Evolutionary conservation across 2,329 filamentous ascomycete genomes (phyloP).

Genomic region (Macroventuria anomochaeta): DNA sequence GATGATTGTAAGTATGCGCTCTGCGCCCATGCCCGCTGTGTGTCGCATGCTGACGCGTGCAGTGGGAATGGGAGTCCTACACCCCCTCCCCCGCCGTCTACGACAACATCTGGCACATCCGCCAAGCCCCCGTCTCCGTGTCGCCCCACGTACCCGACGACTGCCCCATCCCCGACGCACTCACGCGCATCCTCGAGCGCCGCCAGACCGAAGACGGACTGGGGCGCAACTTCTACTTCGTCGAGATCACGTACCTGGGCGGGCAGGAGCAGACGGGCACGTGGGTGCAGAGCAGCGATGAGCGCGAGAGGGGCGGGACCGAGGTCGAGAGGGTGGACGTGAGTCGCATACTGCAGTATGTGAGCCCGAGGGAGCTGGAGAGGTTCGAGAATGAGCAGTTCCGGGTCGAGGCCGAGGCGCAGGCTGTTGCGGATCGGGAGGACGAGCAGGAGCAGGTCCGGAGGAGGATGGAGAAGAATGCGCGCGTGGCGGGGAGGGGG

Average conservation of each 20-base stretch:
- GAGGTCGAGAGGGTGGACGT: constrained; percentile 35
- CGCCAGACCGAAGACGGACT: constrained; percentile 34
- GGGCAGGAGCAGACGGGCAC: background rate
- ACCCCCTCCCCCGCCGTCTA: constrained; percentile 37
- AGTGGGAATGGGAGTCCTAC: constrained; percentile 44
- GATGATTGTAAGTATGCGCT: constrained; percentile 17
- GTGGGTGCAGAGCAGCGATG: constrained; percentile 14
- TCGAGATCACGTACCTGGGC: constrained; percentile 26
- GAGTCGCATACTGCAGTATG: constrained; percentile 38
- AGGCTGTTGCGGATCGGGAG: constrained; percentile 25
- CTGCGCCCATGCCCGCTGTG: background rate
- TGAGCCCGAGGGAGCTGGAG: constrained; percentile 40
- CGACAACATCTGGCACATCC: constrained; percentile 39
- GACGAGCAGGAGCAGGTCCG: constrained; percentile 31
- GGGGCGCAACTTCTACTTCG: constrained; percentile 35
- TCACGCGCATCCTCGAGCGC: constrained; percentile 39
- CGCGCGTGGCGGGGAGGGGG: constrained; percentile 10
- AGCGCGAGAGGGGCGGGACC: constrained; percentile 3
- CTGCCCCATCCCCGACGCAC: constrained; percentile 39
- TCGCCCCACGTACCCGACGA: constrained; percentile 29
- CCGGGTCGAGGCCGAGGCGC: constrained; percentile 35
- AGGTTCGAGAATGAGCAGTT: constrained; percentile 45
- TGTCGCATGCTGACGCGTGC: background rate
- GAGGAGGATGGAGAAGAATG: constrained; percentile 35
- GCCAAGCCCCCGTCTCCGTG: constrained; percentile 36